Evolutionary conservation across 331 rosid genomes (phyloP).

Genomic region (Quercus lobata): DNA sequence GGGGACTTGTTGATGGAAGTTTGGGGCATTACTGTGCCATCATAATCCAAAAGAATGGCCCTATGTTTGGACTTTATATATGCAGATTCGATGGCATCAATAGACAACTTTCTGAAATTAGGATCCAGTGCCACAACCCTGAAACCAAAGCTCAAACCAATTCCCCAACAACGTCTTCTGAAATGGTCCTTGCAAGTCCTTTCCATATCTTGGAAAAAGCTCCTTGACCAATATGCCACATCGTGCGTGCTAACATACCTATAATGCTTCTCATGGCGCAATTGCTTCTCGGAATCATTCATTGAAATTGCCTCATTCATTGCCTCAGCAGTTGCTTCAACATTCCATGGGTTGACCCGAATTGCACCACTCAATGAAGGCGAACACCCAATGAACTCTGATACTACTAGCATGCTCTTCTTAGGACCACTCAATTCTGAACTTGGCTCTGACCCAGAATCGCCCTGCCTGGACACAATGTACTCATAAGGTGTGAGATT

Average conservation of each 20-base stretch:
- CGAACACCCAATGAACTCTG: slow-evolving; percentile 88
- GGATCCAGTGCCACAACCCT: slow-evolving; percentile 93
- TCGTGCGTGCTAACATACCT: slow-evolving; percentile 77
- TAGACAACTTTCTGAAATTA: slow-evolving; percentile 71
- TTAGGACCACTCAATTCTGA: slow-evolving; percentile 43
- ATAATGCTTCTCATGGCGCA: slow-evolving; percentile 85
- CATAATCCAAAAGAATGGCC: slow-evolving; percentile 86
- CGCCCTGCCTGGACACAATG: slow-evolving; percentile 73
- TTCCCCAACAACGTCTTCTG: slow-evolving; percentile 80
- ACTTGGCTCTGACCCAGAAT: slow-evolving; percentile 44
- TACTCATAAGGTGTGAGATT: slow-evolving; percentile 90
- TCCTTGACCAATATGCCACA: slow-evolving; percentile 85
- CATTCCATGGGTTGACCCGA: slow-evolving; percentile 88
- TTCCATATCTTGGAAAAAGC: slow-evolving; percentile 91
- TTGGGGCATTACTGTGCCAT: slow-evolving; percentile 91
- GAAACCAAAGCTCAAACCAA: slow-evolving; percentile 84
- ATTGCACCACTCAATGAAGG: slow-evolving; percentile 94
- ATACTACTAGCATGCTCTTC: slow-evolving; percentile 87
- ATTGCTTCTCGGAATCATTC: slow-evolving; percentile 56
- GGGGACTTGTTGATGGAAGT: slow-evolving; percentile 69
- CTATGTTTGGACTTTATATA: slow-evolving; percentile 53
- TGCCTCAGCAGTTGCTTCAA: slow-evolving; percentile 58
- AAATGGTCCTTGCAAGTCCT: slow-evolving; percentile 78
- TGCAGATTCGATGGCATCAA: slow-evolving; percentile 62
- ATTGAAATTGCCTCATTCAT: slow-evolving; percentile 52